A percentile compares a stretch with the other conserved stretches of the same genome.
Evolutionary conservation across 805 yeast genomes (phyloP).

Genomic region (Groenewaldozyma tartarivorans): DNA sequence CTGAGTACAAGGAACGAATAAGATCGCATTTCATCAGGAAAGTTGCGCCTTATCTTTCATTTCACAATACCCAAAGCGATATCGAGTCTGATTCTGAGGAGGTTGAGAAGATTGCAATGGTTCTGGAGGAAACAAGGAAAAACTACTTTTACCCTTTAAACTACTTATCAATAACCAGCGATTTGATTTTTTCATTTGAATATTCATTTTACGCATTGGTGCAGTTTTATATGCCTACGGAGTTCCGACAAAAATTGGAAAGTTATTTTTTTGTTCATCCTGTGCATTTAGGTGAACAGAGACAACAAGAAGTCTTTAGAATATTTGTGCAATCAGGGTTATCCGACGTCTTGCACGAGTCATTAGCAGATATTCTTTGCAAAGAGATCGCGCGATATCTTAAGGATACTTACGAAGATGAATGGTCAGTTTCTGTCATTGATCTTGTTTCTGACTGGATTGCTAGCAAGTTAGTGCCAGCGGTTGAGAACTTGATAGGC

Average conservation of each 20-base stretch:
- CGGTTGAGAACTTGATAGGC: constrained; percentile 7
- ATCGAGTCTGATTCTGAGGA: constrained; percentile 5
- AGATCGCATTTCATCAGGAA: constrained; percentile 1
- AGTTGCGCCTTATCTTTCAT: too few species aligned
- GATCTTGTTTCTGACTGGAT: constrained; percentile 12
- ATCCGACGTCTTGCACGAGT: constrained; percentile 13
- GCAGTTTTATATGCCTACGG: constrained; percentile 10
- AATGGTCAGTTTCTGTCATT: constrained; percentile 11
- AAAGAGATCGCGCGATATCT: constrained; percentile 11
- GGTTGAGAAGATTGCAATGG: constrained; percentile 3
- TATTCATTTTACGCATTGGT: constrained; percentile 18
- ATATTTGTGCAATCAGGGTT: constrained; percentile 16
- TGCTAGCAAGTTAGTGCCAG: constrained; percentile 3
- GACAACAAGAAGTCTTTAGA: constrained; percentile 1
- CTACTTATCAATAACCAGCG: constrained; percentile 1
- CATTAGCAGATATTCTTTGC: constrained; percentile 15
- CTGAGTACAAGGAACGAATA: neutral
- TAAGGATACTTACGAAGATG: constrained; percentile 5
- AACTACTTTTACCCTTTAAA: constrained; percentile 13
- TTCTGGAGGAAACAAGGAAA: constrained; percentile 7
- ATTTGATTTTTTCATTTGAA: constrained; percentile 3
- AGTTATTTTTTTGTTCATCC: constrained; percentile 8
- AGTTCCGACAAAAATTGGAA: constrained; percentile 3
- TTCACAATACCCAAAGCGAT: constrained; percentile 4
- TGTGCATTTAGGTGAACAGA: constrained; percentile 2